Evolutionary conservation across 2,329 filamentous ascomycete genomes (phyloP).

Genomic region (Whalleya microplaca): DNA sequence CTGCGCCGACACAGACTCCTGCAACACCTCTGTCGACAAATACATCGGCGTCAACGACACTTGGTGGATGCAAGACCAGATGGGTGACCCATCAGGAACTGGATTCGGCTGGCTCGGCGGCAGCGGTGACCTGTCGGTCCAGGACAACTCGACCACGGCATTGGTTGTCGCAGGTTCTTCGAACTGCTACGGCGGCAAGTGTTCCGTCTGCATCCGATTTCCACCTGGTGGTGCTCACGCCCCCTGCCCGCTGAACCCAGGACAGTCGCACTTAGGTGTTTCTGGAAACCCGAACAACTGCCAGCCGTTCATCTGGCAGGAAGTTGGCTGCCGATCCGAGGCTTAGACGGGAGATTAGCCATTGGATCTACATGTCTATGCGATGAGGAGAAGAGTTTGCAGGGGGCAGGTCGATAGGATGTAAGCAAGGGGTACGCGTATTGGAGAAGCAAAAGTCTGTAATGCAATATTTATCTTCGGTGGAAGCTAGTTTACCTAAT

Average conservation of each 20-base stretch:
- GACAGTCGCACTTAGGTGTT: conserved; percentile 14
- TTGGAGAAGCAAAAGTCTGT: too few relatives aligned
- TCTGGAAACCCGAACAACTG: conserved; percentile 12
- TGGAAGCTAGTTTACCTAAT: too few relatives aligned
- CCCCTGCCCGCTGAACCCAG: conserved; percentile 10
- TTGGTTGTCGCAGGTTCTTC: conserved; percentile 12
- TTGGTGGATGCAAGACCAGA: conserved; percentile 19
- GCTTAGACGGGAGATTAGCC: background rate
- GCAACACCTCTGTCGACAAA: conserved; percentile 4
- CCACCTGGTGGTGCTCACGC: conserved; percentile 15
- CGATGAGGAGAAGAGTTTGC: background rate
- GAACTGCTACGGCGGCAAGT: conserved; percentile 14
- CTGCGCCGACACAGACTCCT: conserved; percentile 8
- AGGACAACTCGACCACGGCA: conserved; percentile 2
- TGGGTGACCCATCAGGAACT: conserved; percentile 10
- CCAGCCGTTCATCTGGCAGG: conserved; percentile 15
- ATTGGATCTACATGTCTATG: too few relatives aligned
- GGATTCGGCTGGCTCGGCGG: conserved; percentile 20
- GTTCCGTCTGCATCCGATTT: conserved; percentile 16
- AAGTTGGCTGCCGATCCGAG: conserved; percentile 1
- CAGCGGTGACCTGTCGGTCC: conserved; percentile 10
- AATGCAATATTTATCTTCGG: too few relatives aligned
- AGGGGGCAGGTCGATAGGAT: too few relatives aligned
- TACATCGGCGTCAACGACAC: conserved; percentile 8
- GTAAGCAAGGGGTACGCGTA: too few relatives aligned